Conservation (phyloP, 2,329 filamentous ascomycete genomes). For the Fusarium hainanense region DNA sequence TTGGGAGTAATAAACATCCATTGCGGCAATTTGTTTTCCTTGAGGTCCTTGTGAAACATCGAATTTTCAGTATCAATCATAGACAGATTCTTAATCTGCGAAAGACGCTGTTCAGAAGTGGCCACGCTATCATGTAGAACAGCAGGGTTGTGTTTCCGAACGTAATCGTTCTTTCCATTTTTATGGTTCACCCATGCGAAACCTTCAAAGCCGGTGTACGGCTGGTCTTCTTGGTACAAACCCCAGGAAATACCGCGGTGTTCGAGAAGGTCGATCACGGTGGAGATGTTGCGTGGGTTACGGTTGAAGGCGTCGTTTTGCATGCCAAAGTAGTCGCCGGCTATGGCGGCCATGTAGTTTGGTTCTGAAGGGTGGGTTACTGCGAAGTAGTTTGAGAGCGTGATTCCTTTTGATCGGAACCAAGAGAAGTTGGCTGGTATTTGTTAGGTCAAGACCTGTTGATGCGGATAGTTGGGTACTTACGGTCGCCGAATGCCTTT, state of each 20-base stretch:
- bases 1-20: conserved; percentile 78
- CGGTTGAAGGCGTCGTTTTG: conserved; percentile 67
- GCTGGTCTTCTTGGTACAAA: conserved; percentile 82
- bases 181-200: conserved; percentile 70
- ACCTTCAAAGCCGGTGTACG: conserved; percentile 79
- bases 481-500: conserved; percentile 71
- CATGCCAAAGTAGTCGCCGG: conserved; percentile 73
- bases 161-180: conserved; percentile 78
- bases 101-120: conserved; percentile 67
- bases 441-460: no score
- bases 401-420: conserved; percentile 48
- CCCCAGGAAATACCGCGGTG: conserved; percentile 73
- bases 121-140: conserved; percentile 75
- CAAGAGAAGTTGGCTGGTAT: conserved; percentile 42
- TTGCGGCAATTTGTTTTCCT: conserved; percentile 73
- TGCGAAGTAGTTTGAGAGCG: conserved; percentile 55
- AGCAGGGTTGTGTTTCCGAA: conserved; percentile 81
- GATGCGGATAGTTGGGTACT: no score
- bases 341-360: conserved; percentile 73
- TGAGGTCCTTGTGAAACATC: conserved; percentile 74
- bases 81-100: conserved; percentile 77
- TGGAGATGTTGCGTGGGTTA: conserved; percentile 70
- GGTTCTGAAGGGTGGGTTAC: conserved; percentile 74
- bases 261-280: conserved; percentile 76
- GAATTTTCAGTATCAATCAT: conserved; percentile 56